phyloP scores from a whole-genome alignment of 495 filamentous ascomycete species.

The Aspergillus olivimuriae region DNA sequence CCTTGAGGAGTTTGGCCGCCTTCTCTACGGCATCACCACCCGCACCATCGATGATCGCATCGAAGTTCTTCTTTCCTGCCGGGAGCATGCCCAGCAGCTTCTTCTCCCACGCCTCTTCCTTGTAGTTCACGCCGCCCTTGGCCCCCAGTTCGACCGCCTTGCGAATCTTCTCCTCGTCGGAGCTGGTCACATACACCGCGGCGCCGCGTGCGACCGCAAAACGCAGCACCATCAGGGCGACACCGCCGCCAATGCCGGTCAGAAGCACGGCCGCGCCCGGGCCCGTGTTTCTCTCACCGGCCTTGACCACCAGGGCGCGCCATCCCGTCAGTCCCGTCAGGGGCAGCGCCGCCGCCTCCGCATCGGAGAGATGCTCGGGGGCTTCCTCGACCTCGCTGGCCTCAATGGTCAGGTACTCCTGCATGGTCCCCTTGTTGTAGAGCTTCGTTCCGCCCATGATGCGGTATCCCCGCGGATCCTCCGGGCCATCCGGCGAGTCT shows the following conservation, averaged over 20 bases:
- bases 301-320: constrained; percentile 73
- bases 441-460: constrained; percentile 67
- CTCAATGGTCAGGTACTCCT: constrained; percentile 63
- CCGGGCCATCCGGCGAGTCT: constrained; percentile 62
- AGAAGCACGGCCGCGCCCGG: constrained; percentile 60
- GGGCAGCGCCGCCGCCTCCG: constrained; percentile 75
- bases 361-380: constrained; percentile 61
- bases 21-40: constrained; percentile 65
- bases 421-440: constrained; percentile 59
- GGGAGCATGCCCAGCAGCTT: constrained; percentile 53
- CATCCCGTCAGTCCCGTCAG: constrained; percentile 82
- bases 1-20: constrained; percentile 51
- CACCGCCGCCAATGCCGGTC: constrained; percentile 77
- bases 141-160: constrained; percentile 60
- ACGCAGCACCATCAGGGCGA: constrained; percentile 62
- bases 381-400: constrained; percentile 67
- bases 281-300: constrained; percentile 45
- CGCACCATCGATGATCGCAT: constrained; percentile 70
- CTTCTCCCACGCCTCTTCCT: constrained; percentile 61
- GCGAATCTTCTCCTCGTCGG: constrained; percentile 57
- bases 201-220: constrained; percentile 62
- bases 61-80: constrained; percentile 48
- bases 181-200: constrained; percentile 64
- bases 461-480: constrained; percentile 51
- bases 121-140: constrained; percentile 62